Percentiles rank a stretch among this genome's conserved stretches.
These are phyloP conservation scores for Lichtheimia ornata DNA, from an alignment of 371 early-diverging fungal species.

Conservation along the genomic window DNA sequence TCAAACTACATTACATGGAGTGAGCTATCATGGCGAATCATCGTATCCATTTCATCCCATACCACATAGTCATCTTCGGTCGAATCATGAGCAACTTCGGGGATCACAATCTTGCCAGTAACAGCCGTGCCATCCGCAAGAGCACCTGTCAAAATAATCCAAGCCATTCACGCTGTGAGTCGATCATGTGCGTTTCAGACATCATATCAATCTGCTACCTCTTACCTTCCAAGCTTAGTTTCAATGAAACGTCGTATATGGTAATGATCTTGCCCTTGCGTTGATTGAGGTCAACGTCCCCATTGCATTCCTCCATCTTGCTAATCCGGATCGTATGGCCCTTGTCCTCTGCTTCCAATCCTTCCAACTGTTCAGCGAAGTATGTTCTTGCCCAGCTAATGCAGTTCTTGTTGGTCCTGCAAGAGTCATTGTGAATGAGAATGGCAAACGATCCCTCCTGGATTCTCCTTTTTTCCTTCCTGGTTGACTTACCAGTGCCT, in stretches of 20 bases:
- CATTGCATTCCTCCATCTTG: conserved; percentile 64
- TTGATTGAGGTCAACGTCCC: conserved; percentile 90
- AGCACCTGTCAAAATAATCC: conserved; percentile 29
- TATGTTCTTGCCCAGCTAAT: conserved; percentile 84
- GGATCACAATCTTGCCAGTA: conserved; percentile 73
- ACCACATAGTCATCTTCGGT: conserved; percentile 75
- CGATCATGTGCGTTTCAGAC: no score
- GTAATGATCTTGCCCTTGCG: conserved; percentile 91
- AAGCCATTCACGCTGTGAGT: no score
- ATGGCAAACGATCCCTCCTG: neutral
- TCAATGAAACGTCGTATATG: conserved; percentile 81
- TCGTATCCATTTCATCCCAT: conserved; percentile 17
- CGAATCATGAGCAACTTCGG: conserved; percentile 92
- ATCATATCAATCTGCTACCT: neutral
- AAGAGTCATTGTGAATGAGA: neutral
- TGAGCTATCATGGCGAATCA: neutral
- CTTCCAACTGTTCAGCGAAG: conserved; percentile 58
- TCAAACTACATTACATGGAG: conserved; percentile 53
- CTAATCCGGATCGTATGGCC: conserved; percentile 58
- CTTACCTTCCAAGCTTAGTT: conserved; percentile 28
- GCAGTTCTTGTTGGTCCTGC: conserved; percentile 94
- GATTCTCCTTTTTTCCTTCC: neutral
- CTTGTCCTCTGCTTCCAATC: conserved; percentile 38
- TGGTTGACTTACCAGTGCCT: conserved; percentile 13
- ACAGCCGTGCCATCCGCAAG: conserved; percentile 53